A percentile compares a stretch with the other conserved stretches of the same genome.
phyloP scores from a whole-genome alignment of 208 protist species.

The Angomonas deanei region DNA sequence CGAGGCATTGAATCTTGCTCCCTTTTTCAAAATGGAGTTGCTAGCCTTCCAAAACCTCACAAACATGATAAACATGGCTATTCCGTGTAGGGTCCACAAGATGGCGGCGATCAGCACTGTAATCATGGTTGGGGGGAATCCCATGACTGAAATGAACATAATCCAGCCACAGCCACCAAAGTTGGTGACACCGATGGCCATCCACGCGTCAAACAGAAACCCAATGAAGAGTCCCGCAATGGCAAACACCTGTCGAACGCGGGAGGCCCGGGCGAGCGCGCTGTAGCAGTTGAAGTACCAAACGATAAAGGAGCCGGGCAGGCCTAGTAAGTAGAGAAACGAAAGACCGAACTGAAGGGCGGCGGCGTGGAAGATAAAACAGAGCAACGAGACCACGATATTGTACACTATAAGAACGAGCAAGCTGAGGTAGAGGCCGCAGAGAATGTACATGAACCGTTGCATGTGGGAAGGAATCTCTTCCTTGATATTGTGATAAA shows the following conservation, averaged over 20 bases:
- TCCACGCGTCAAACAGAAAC: slow-evolving; percentile 69
- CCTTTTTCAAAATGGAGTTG: background rate
- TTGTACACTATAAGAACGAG: slow-evolving; percentile 75
- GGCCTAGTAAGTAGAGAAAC: slow-evolving; percentile 74
- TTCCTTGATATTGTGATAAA: slow-evolving; percentile 81
- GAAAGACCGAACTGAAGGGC: slow-evolving; percentile 72
- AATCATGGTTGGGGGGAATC: slow-evolving; percentile 18
- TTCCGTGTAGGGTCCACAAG: slow-evolving; percentile 61
- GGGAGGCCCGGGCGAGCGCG: slow-evolving; percentile 27
- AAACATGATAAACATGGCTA: slow-evolving; percentile 46
- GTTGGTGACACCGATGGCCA: slow-evolving; percentile 61
- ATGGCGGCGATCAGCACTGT: slow-evolving; percentile 50
- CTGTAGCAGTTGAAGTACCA: slow-evolving; percentile 86
- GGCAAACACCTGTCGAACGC: slow-evolving; percentile 38
- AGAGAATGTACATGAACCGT: slow-evolving; percentile 80
- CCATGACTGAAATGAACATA: slow-evolving; percentile 23
- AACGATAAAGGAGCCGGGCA: slow-evolving; percentile 70
- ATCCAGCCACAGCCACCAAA: slow-evolving; percentile 79
- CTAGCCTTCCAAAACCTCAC: slow-evolving; percentile 31
- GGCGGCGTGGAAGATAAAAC: slow-evolving; percentile 45
- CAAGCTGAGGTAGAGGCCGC: slow-evolving; percentile 53
- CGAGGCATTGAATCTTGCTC: slow-evolving; percentile 13
- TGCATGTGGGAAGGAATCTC: slow-evolving; percentile 66
- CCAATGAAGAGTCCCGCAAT: slow-evolving; percentile 61
- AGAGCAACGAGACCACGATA: slow-evolving; percentile 48